Base-by-base conservation (phyloP, 371 early-diverging fungal genomes). In the Dichotomocladium elegans region DNA sequence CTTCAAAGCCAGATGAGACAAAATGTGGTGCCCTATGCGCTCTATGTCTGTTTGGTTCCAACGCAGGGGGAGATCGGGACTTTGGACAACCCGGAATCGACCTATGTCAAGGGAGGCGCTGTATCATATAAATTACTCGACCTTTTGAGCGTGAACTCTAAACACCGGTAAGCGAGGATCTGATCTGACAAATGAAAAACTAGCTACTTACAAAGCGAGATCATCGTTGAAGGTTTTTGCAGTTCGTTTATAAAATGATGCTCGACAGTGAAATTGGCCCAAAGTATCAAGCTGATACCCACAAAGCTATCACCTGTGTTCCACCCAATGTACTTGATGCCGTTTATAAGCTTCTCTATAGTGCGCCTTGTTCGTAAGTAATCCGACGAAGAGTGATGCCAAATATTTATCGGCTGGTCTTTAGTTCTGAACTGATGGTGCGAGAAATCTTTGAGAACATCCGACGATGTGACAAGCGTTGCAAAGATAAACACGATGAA, bases 211-310 rank as follows among this genome's bases (percentile, higher is more conserved):
- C n/a, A n/a, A n/a, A n/a, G n/a, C n/a, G n/a, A n/a, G n/a, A 26
- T 28, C 25, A 8, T 19, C 27, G 7, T 6, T 17, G 19, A 47
- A 76, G 86, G 48, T 62, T 91, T 44, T 58, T 88, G 41, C 84
- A 88, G 47, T 63, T 90, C 15, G 83, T 91, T 34, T 87, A 88
- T 63, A 91, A 87, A 61, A 89, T 88, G 89, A 86, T 87, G 87
- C 66, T 90, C 49, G 85, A 83, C 47, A 82, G 81, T 51, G 88
- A 88, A 31, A 61, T 57, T 9, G 88, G 87, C 14, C 82, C 83
- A 30, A 77, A 82, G 50, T 83, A 85, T 55, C 84, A 82, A 48
- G 67, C 76, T 1, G 68, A 79, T 33, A 68, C 6, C 34, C 61
- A 0, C 47, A 55, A 10, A 48, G n/a, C n/a, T n/a, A n/a, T 72